Conservation (phyloP, 129 eudicot genomes). For the Heracleum sosnowskyi region DNA sequence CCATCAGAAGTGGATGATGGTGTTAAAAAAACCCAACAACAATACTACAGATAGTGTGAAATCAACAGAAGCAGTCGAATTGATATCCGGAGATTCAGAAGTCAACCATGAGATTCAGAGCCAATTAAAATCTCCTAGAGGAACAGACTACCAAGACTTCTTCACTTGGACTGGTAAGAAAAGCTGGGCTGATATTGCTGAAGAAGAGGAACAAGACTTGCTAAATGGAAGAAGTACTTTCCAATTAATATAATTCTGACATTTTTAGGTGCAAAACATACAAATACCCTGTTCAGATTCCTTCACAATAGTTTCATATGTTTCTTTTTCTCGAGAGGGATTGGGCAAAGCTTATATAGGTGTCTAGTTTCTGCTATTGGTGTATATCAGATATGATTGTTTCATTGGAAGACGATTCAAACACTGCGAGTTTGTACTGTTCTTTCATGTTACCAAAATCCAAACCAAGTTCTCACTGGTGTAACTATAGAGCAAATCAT, state of each 20-base stretch:
- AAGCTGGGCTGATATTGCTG: slow-evolving; percentile 95
- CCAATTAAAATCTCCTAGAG: slow-evolving; percentile 12
- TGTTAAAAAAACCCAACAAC: neutral
- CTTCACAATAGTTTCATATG: too few species aligned
- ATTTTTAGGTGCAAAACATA: neutral
- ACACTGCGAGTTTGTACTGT: neutral
- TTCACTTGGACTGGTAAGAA: slow-evolving; percentile 20
- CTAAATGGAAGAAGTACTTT: slow-evolving; percentile 11
- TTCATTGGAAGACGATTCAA: neutral
- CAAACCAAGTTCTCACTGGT: neutral
- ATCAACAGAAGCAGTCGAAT: neutral
- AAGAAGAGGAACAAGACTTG: slow-evolving; percentile 64
- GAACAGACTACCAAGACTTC: neutral
- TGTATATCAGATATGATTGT: neutral
- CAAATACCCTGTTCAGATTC: neutral
- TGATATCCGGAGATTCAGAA: slow-evolving; percentile 3
- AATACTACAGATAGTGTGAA: neutral
- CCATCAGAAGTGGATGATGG: neutral
- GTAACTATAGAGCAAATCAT: too few species aligned
- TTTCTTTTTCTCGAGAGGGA: neutral
- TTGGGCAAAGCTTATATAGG: neutral
- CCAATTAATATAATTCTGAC: neutral
- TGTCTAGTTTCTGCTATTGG: neutral
- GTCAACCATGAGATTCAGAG: slow-evolving; percentile 12
- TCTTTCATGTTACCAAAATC: neutral